phyloP scores from a whole-genome alignment of 805 yeast genomes.

The Kodamaea neixiangensis region DNA sequence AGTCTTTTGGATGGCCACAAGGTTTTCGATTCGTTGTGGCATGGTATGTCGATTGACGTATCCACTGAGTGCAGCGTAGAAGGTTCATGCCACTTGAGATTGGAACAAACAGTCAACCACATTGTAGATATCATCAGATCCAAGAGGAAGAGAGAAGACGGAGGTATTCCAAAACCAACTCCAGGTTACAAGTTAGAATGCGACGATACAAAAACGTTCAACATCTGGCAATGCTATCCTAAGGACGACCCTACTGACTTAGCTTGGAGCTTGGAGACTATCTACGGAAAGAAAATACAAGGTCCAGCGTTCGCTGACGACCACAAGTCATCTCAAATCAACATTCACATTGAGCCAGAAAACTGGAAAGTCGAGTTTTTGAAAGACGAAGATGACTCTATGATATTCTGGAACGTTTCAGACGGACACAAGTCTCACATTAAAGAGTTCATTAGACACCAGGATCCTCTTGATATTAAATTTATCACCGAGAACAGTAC shows the following conservation, averaged over 20 bases:
- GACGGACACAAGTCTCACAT: conserved; percentile 6
- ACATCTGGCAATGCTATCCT: conserved; percentile 79
- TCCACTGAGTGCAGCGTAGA: conserved; percentile 48
- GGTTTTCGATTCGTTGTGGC: conserved; percentile 91
- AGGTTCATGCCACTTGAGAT: conserved; percentile 46
- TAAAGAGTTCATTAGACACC: conserved; percentile 19
- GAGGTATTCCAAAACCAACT: conserved; percentile 80
- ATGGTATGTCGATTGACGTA: conserved; percentile 85
- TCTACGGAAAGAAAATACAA: conserved; percentile 68
- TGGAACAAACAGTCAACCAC: conserved; percentile 69
- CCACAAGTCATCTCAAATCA: conserved; percentile 39
- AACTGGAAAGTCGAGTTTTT: conserved; percentile 49
- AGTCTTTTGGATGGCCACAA: conserved; percentile 87
- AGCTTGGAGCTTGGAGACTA: conserved; percentile 55
- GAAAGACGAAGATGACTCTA: conserved; percentile 13
- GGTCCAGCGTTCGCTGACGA: conserved; percentile 66
- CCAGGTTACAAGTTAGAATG: conserved; percentile 73
- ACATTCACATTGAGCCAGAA: conserved; percentile 43
- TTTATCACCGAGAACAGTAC: conserved; percentile 50
- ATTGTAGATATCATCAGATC: conserved; percentile 72
- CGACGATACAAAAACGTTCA: conserved; percentile 58
- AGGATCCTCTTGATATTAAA: conserved; percentile 33
- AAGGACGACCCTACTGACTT: conserved; percentile 50
- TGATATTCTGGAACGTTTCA: conserved; percentile 13
- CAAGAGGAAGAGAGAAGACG: conserved; percentile 55